Evolutionary conservation across 768 basidiomycete species (phyloP), one percentile per base, ranked within the genome.

Genomic region (Tylopilus rubrobrunneus): DNA sequence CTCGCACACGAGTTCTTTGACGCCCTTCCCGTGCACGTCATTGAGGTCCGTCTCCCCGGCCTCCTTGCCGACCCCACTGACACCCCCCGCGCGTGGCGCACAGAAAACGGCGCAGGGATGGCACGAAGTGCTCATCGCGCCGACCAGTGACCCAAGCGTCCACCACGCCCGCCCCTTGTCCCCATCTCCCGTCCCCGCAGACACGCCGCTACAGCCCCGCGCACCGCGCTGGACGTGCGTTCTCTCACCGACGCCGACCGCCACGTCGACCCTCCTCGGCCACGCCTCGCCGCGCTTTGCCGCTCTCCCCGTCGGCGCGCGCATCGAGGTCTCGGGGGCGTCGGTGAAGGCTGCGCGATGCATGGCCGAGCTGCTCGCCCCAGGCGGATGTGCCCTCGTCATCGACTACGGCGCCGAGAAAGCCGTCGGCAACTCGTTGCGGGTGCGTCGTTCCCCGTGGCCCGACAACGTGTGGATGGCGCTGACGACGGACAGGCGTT

Each of bases 1-100:
- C 73, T 98, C 15, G 97, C 97, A 0, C 95, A 99, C 69, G 97
- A 98, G 65, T 97, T 98, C 72, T 98, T 99, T 57, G 97, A 98
- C 66, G 95, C 95, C 0, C 76, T 99, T 42, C 96, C 97, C 0
- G 85, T 98, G 45, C 91, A 97, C 68, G 74, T 94, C 36, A 73
- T 98, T 36, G 85, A 96, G 76, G 94, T 92, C 58, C 11, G 76
- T 66, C 27, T 2, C 3, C 7, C 14, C 34, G 25, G 25, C 4
- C 8, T 19, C n/a, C 11, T 5, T 33, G 12, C 9, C 5, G 4
- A 37, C 15, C 7, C n/a, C n/a, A 34, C 41, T 50, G 41, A 49
- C 42, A 6, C 31, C 6, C 9, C 44, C 33, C 14, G 4, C 10
- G 29, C 29, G 7, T 8, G 1, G 29, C 29, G 7, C 29, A 2